Evolutionary conservation across 106 monocot genomes (phyloP), one percentile per base, ranked within the genome.

Genomic region (Alisma plantagoaquatica): DNA sequence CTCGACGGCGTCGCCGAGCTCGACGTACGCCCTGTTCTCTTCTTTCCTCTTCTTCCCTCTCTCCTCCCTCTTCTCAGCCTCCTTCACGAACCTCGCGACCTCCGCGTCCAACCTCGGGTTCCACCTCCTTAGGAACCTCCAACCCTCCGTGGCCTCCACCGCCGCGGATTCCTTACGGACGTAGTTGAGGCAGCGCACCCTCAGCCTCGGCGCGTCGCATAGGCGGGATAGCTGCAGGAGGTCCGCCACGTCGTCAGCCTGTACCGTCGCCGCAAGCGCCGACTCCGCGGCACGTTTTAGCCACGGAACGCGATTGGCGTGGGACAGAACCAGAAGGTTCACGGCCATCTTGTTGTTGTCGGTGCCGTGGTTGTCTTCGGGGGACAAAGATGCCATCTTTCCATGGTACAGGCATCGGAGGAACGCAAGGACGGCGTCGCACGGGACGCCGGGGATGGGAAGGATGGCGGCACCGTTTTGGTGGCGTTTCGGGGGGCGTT

Each of bases 1-100:
- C 16, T 77, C 77, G 77, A 81, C 74, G 0, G 74, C 74, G 27
- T 81, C 86, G 61, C 64, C 77, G 45, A 86, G 74, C 65, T 86
- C 62, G 33, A 53, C 15, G 51, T 81, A 81, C 29, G 70, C 61
- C 21, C 31, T 31, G 17, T 75, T 60, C 52, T 68, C 68, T 49
- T 60, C 58, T 60, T 48, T 65, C 24, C 60, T 54, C 35, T 60
- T 41, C 57, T 67, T 56, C 33, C 63, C 43, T 52, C 63, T 46
- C 53, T 66, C 71, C 55, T 61, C 50, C 60, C 65, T 67, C 86
- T 86, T n/a, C n/a, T n/a, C n/a, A n/a, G n/a, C n/a, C n/a, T n/a
- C n/a, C n/a, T n/a, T n/a, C n/a, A n/a, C 77, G 67, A 10, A 56
- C 41, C 1, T 83, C 80, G 6, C 64, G 46, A 68, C 57, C 50